Percentiles rank a stretch among this genome's conserved stretches.
Conservation (phyloP, 169 alveolate genomes). For the Eimeria praecox region DNA sequence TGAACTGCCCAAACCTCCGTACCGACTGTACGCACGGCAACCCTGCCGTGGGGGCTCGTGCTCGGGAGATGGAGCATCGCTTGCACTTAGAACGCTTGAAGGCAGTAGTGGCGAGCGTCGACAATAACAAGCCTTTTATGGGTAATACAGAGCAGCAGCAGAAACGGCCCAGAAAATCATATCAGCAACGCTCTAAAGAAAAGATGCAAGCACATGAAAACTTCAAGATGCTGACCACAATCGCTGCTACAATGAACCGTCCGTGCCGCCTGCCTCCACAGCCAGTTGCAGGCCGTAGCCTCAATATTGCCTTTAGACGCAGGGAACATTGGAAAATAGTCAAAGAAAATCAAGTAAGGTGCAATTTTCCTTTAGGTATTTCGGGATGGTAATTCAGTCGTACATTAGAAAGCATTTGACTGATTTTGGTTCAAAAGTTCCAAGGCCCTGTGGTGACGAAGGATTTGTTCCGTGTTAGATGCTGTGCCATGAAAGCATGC, state of each 20-base stretch:
- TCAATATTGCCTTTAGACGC: slow-evolving; percentile 35
- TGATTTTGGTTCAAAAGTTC: no score
- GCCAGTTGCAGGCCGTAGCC: slow-evolving; percentile 62
- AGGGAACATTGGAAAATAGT: slow-evolving; percentile 73
- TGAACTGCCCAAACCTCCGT: slow-evolving; percentile 73
- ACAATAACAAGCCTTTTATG: slow-evolving; percentile 66
- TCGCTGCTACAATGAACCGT: slow-evolving; percentile 82
- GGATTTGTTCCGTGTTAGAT: not conserved
- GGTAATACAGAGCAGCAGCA: slow-evolving; percentile 70
- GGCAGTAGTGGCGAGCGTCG: slow-evolving; percentile 62
- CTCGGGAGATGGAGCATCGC: slow-evolving; percentile 51
- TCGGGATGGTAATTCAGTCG: not conserved
- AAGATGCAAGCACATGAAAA: slow-evolving; percentile 78
- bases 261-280: slow-evolving; percentile 53
- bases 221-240: slow-evolving; percentile 79
- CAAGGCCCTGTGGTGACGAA: not conserved
- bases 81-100: slow-evolving; percentile 73
- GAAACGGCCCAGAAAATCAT: slow-evolving; percentile 57
- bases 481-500: not conserved
- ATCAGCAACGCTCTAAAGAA: slow-evolving; percentile 56
- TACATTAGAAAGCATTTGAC: not conserved
- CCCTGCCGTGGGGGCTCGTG: slow-evolving; percentile 78
- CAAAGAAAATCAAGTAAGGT: slow-evolving; percentile 63
- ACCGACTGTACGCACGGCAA: slow-evolving; percentile 83
- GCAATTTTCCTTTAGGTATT: not conserved